These are phyloP conservation scores for Paramecium sexaurelia DNA, from an alignment of 73 alveolate genomes.

Conservation along the genomic window DNA sequence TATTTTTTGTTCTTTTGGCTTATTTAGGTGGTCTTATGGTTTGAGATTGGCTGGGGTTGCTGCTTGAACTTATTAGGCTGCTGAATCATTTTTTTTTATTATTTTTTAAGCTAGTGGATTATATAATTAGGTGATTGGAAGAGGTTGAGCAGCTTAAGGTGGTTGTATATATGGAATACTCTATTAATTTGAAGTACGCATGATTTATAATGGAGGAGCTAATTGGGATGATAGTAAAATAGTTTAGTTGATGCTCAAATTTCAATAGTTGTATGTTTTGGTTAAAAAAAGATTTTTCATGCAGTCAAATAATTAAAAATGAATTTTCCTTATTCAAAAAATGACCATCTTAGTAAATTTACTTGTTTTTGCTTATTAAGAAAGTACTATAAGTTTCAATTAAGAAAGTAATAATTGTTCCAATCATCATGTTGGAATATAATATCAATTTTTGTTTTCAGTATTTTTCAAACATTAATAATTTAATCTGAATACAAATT, in stretches of 20 bases:
- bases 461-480: no score
- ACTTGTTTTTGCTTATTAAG: conserved; percentile 10
- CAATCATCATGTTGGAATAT: no score
- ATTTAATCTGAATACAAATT: no score
- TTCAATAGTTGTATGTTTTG: not conserved
- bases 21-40: not conserved
- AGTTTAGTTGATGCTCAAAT: not conserved
- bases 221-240: not conserved
- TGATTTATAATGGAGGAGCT: not conserved
- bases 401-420: not conserved
- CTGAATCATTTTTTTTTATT: not conserved
- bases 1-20: not conserved
- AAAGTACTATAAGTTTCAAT: not conserved
- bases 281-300: not conserved
- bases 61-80: not conserved
- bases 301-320: not conserved
- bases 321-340: not conserved
- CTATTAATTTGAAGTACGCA: not conserved
- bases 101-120: not conserved
- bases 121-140: not conserved
- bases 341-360: not conserved
- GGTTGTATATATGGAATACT: not conserved
- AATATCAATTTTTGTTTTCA: no score
- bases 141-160: not conserved
- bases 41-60: not conserved